These are phyloP conservation scores for Auriscalpium orientale DNA, from an alignment of 768 basidiomycete species.

Conservation along the genomic window DNA sequence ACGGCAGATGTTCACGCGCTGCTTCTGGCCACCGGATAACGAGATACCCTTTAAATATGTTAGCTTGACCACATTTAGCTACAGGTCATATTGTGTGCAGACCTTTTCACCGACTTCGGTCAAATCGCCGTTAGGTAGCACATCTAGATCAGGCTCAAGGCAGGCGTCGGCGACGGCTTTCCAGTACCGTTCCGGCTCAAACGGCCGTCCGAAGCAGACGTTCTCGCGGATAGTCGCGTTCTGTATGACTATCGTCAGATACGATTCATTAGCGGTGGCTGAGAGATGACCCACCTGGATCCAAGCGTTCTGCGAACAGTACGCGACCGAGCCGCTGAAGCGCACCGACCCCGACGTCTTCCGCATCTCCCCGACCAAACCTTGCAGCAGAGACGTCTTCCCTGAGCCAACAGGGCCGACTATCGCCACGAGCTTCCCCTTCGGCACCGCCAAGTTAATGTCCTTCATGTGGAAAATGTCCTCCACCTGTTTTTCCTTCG, in stretches of 20 bases:
- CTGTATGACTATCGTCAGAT: slow-evolving; percentile 22
- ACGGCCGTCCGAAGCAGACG: slow-evolving; percentile 79
- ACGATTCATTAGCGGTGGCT: slow-evolving; percentile 1
- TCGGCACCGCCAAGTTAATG: slow-evolving; percentile 60
- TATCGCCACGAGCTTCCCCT: slow-evolving; percentile 75
- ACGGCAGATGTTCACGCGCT: slow-evolving; percentile 80
- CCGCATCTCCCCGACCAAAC: slow-evolving; percentile 79
- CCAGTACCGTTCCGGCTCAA: slow-evolving; percentile 79
- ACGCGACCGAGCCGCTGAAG: slow-evolving; percentile 72
- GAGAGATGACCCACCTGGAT: slow-evolving; percentile 54
- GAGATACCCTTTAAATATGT: slow-evolving; percentile 57
- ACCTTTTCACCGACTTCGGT: slow-evolving; percentile 79
- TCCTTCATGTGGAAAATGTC: slow-evolving; percentile 57
- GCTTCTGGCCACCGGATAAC: slow-evolving; percentile 75
- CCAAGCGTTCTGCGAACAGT: slow-evolving; percentile 87
- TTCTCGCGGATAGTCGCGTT: slow-evolving; percentile 86
- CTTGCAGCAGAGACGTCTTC: slow-evolving; percentile 65
- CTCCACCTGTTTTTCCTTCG: slow-evolving; percentile 27
- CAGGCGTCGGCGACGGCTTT: slow-evolving; percentile 70
- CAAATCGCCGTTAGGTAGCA: slow-evolving; percentile 69
- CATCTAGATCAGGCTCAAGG: slow-evolving; percentile 71
- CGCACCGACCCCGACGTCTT: slow-evolving; percentile 53
- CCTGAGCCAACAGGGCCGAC: slow-evolving; percentile 73
- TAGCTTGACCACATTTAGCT: not conserved
- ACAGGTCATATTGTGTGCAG: not conserved